phyloP scores from a whole-genome alignment of 352 stramenopile species.

The Phytophthora citricola region DNA sequence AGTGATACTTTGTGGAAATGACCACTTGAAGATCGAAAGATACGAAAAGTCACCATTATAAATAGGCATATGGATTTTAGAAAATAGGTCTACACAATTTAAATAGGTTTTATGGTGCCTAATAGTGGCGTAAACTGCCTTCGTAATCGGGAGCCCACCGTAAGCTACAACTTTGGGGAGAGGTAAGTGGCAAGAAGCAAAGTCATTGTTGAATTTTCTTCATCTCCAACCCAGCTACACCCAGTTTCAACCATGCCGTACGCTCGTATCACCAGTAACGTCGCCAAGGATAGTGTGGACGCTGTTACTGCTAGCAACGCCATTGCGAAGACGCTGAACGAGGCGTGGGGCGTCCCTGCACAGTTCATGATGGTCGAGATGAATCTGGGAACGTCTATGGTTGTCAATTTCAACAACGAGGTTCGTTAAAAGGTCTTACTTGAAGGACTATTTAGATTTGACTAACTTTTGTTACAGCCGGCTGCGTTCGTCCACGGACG shows the following conservation, averaged over 20 bases:
- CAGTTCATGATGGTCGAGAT: slow-evolving; percentile 52
- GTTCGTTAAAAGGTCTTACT: slow-evolving; percentile 11
- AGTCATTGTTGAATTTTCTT: slow-evolving; percentile 6
- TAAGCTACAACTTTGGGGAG: background rate
- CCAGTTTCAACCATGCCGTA: slow-evolving; percentile 40
- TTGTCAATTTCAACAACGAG: slow-evolving; percentile 38
- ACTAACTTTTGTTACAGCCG: slow-evolving; percentile 26
- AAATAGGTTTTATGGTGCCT: too few relatives aligned
- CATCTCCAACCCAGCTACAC: background rate
- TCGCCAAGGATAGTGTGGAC: slow-evolving; percentile 42
- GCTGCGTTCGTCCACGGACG: slow-evolving; percentile 47
- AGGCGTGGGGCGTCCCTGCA: slow-evolving; percentile 40
- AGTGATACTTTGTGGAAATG: too few relatives aligned
- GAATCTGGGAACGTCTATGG: slow-evolving; percentile 41
- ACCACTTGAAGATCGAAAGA: too few relatives aligned
- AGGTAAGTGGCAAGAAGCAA: background rate
- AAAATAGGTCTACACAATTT: too few relatives aligned
- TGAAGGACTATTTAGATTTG: too few relatives aligned
- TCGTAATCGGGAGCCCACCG: too few relatives aligned
- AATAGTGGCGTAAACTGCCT: too few relatives aligned
- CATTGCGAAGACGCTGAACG: slow-evolving; percentile 49
- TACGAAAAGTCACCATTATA: too few relatives aligned
- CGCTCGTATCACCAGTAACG: slow-evolving; percentile 53
- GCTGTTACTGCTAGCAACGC: slow-evolving; percentile 32
- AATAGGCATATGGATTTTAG: too few relatives aligned